Percentiles rank a stretch among this genome's conserved stretches.
These are phyloP conservation scores for Apophysomyces trapeziformis DNA, from an alignment of 371 early-diverging fungal species.

Conservation along the genomic window DNA sequence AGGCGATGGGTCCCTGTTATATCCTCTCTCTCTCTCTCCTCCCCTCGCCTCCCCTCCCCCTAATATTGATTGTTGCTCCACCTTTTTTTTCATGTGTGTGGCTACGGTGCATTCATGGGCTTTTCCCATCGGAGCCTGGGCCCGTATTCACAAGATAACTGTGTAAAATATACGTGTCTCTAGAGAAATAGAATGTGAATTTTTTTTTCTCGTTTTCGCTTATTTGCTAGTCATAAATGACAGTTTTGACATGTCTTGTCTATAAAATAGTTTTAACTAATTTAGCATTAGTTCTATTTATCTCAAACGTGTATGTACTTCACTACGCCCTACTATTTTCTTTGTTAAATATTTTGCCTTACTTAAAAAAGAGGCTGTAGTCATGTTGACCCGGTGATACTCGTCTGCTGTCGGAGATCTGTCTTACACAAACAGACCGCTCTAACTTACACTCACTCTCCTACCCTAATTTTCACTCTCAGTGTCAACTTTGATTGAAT, in stretches of 20 bases:
- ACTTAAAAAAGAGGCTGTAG: too few relatives aligned
- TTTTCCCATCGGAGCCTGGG: neutral
- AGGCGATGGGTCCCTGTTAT: neutral
- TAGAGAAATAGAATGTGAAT: too few relatives aligned
- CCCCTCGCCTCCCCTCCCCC: too few relatives aligned
- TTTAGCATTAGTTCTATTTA: neutral
- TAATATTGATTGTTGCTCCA: too few relatives aligned
- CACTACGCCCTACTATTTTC: neutral
- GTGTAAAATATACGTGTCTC: too few relatives aligned
- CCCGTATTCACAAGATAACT: neutral
- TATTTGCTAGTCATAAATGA: neutral
- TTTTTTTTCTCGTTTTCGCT: too few relatives aligned
- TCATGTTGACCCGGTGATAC: too few relatives aligned
- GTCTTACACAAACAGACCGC: too few relatives aligned
- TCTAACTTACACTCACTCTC: too few relatives aligned
- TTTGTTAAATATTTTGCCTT: neutral
- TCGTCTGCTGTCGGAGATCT: too few relatives aligned
- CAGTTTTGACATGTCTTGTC: neutral
- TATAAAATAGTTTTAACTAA: neutral
- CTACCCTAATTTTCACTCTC: too few relatives aligned
- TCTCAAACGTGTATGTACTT: neutral
- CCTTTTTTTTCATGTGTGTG: neutral
- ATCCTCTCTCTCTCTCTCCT: neutral
- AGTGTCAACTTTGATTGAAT: too few relatives aligned
- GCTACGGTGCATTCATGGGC: constrained; percentile 3